Evolutionary conservation across 768 basidiomycete species (phyloP).

Genomic region (Trametopsis cervina): DNA sequence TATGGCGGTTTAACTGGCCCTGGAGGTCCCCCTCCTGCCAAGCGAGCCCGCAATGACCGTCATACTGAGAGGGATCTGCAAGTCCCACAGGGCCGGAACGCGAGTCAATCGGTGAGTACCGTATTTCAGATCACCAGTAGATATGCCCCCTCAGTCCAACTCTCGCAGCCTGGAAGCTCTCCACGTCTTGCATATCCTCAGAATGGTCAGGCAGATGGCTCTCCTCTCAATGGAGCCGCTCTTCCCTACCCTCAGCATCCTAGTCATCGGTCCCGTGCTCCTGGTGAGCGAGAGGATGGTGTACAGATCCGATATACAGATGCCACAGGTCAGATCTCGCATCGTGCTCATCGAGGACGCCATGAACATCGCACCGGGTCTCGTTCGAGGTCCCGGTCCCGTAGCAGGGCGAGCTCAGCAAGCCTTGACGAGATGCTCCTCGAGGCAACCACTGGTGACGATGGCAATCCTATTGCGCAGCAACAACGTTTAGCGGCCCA

Average conservation of each 20-base stretch:
- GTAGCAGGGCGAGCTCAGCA: conserved; percentile 27
- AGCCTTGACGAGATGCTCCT: conserved; percentile 43
- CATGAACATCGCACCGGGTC: conserved; percentile 13
- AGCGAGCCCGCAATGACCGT: conserved; percentile 37
- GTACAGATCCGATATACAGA: conserved; percentile 16
- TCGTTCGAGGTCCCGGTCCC: conserved; percentile 27
- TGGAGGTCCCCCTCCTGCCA: conserved; percentile 40
- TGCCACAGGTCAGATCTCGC: conserved; percentile 14
- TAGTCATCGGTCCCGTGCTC: conserved; percentile 6
- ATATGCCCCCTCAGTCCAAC: not conserved
- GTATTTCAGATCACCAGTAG: not conserved
- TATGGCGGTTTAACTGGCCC: conserved; percentile 21
- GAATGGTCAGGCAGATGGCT: conserved; percentile 17
- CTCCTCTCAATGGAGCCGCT: conserved; percentile 14
- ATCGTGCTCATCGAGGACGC: conserved; percentile 18
- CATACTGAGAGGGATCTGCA: conserved; percentile 10
- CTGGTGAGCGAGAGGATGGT: conserved; percentile 14
- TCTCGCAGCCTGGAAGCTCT: conserved; percentile 17
- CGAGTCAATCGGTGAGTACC: conserved; percentile 22
- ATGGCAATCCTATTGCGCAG: conserved; percentile 24
- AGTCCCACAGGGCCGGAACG: conserved; percentile 22
- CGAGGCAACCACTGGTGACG: conserved; percentile 36
- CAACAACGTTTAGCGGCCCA: conserved; percentile 26
- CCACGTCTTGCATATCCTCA: conserved; percentile 14
- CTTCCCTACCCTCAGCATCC: conserved; percentile 18